Conservation (phyloP, 1,139 yeast genomes). For the Lodderomyces margitis region DNA sequence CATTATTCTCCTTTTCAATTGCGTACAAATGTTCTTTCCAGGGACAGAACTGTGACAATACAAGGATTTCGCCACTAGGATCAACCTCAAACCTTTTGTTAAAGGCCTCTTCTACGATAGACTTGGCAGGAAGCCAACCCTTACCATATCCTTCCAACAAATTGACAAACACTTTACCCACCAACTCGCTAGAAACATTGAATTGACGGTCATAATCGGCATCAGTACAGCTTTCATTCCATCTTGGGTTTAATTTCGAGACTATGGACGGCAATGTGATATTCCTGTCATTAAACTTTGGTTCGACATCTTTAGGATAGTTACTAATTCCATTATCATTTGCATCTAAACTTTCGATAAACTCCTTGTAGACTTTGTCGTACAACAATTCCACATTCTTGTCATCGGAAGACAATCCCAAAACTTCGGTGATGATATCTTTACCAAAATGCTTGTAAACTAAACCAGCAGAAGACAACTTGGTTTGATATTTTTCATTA, state of each 20-base stretch:
- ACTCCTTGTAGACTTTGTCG: conserved; percentile 75
- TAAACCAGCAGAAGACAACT: conserved; percentile 90
- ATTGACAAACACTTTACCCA: conserved; percentile 77
- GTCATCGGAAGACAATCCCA: conserved; percentile 26
- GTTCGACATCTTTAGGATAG: conserved; percentile 51
- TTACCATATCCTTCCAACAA: conserved; percentile 71
- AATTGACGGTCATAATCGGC: conserved; percentile 67
- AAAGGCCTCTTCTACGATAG: conserved; percentile 70
- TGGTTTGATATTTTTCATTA: conserved; percentile 50
- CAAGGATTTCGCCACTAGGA: conserved; percentile 66
- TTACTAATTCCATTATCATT: conserved; percentile 91
- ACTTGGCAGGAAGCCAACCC: conserved; percentile 90
- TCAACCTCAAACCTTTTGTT: conserved; percentile 52
- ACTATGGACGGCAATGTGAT: conserved; percentile 79
- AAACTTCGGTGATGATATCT: conserved; percentile 58
- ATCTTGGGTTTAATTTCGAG: conserved; percentile 76
- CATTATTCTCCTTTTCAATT: conserved; percentile 61
- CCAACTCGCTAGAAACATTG: conserved; percentile 67
- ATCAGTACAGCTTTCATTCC: conserved; percentile 71
- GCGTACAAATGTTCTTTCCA: conserved; percentile 92
- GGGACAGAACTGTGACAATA: conserved; percentile 74
- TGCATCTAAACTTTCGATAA: conserved; percentile 91
- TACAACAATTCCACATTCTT: conserved; percentile 59
- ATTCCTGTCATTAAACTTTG: conserved; percentile 33
- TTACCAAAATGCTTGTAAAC: conserved; percentile 91